Percentiles rank a stretch among this genome's conserved stretches.
Evolutionary conservation across 2,329 filamentous ascomycete species (phyloP).

Genomic region (Epichloe bromicola): DNA sequence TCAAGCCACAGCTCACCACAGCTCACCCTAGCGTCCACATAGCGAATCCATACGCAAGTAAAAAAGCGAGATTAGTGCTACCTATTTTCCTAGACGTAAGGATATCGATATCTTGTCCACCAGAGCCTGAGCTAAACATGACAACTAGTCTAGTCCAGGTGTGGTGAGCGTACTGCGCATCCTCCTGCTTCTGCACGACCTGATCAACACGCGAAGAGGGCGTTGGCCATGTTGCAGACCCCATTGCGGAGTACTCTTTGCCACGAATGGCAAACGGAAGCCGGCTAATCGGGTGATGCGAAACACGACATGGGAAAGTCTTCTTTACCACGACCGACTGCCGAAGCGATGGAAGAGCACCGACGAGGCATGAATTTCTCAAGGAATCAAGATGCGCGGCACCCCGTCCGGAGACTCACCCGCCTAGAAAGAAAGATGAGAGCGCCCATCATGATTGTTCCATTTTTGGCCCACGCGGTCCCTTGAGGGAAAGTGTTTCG

Average conservation of each 20-base stretch:
- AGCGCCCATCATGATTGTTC: not conserved
- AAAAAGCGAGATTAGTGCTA: too few species aligned
- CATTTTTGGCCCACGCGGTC: not conserved
- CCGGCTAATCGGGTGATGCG: too few species aligned
- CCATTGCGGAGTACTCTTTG: not conserved
- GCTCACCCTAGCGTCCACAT: too few species aligned
- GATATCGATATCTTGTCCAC: too few species aligned
- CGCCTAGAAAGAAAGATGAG: not conserved
- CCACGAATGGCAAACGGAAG: too few species aligned
- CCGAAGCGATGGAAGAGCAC: not conserved
- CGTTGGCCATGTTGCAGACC: conserved; percentile 1
- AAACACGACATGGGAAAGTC: too few species aligned
- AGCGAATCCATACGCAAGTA: too few species aligned
- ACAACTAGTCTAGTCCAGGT: not conserved
- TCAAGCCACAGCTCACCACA: too few species aligned
- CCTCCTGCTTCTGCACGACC: not conserved
- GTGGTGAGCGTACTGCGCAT: not conserved
- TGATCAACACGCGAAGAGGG: not conserved
- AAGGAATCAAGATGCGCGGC: not conserved
- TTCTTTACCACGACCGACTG: not conserved
- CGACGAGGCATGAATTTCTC: not conserved
- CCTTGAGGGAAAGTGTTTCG: not conserved
- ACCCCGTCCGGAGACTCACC: not conserved
- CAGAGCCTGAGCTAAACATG: too few species aligned
- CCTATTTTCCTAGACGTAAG: too few species aligned